Conservation (phyloP, 1,139 yeast genomes). For the Kurtzmaniella quercitrusa region DNA sequence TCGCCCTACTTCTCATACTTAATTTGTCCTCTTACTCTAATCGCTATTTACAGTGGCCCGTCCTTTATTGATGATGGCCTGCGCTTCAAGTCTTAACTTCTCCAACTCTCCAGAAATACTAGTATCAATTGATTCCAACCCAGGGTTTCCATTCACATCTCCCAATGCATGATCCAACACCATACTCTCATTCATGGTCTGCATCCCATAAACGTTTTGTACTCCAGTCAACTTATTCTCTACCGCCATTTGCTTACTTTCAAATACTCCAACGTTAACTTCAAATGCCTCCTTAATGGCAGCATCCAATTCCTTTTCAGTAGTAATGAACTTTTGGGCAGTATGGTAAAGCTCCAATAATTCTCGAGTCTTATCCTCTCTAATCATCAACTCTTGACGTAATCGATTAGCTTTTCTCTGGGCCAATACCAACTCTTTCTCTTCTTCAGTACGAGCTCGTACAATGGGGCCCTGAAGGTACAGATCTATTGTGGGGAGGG, state of each 20-base stretch:
- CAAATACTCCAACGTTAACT: conserved; percentile 36
- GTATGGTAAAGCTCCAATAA: conserved; percentile 71
- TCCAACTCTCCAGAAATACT: conserved; percentile 37
- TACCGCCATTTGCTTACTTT: conserved; percentile 28
- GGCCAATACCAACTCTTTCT: conserved; percentile 44
- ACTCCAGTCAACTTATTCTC: conserved; percentile 35
- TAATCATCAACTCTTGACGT: conserved; percentile 25
- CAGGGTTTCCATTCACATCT: conserved; percentile 41
- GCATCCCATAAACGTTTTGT: conserved; percentile 25
- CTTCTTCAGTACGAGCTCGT: conserved; percentile 68
- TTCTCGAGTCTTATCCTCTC: conserved; percentile 47
- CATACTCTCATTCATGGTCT: conserved; percentile 27
- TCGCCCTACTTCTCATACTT: neutral
- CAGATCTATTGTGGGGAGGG: conserved; percentile 77
- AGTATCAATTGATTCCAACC: conserved; percentile 42
- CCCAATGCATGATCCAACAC: conserved; percentile 36
- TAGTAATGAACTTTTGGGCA: conserved; percentile 60
- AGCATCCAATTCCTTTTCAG: conserved; percentile 56
- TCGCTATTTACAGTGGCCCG: conserved; percentile 2
- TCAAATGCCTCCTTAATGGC: conserved; percentile 58
- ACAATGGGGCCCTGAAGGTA: conserved; percentile 66
- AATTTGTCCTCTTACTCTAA: neutral
- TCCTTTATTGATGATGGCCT: conserved; percentile 19
- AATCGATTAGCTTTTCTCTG: conserved; percentile 35
- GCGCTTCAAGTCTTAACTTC: conserved; percentile 34